Conservation (phyloP, 768 basidiomycete genomes). For the Phlebiopsis gigantea region DNA sequence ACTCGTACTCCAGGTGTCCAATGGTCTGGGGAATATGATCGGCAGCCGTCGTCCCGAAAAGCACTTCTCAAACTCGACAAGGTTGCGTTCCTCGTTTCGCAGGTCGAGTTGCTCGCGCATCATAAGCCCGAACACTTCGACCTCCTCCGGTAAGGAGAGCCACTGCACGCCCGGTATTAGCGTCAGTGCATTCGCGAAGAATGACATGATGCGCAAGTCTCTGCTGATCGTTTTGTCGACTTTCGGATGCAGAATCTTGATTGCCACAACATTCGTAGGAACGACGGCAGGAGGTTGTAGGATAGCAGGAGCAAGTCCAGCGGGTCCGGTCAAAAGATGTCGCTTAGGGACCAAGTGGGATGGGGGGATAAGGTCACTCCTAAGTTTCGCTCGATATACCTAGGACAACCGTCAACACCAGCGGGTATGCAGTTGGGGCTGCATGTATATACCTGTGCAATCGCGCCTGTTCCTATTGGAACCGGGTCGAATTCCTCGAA, state of each 20-base stretch:
- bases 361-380: conserved; percentile 77
- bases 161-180: conserved; percentile 91
- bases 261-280: conserved; percentile 84
- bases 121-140: conserved; percentile 90
- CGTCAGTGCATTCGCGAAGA: conserved; percentile 79
- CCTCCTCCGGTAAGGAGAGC: conserved; percentile 94
- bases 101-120: conserved; percentile 95
- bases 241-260: conserved; percentile 92
- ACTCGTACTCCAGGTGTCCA: conserved; percentile 73
- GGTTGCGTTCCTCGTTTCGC: conserved; percentile 83
- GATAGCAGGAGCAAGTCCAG: conserved; percentile 47
- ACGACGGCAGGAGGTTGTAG: conserved; percentile 57
- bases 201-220: conserved; percentile 91
- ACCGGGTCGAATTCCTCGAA: conserved; percentile 84
- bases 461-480: conserved; percentile 98
- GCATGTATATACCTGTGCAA: conserved; percentile 65
- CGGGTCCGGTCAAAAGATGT: conserved; percentile 38
- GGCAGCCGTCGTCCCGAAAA: conserved; percentile 76
- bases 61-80: conserved; percentile 79
- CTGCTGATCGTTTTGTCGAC: conserved; percentile 78
- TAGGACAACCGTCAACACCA: conserved; percentile 21
- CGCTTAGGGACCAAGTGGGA: conserved; percentile 78
- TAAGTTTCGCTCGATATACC: conserved; percentile 89
- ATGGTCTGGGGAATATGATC: conserved; percentile 86
- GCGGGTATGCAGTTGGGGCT: not conserved